Percentiles rank a stretch among this genome's conserved stretches.
Conservation (phyloP, 345 rosid genomes). For the Boechera retrofracta region DNA sequence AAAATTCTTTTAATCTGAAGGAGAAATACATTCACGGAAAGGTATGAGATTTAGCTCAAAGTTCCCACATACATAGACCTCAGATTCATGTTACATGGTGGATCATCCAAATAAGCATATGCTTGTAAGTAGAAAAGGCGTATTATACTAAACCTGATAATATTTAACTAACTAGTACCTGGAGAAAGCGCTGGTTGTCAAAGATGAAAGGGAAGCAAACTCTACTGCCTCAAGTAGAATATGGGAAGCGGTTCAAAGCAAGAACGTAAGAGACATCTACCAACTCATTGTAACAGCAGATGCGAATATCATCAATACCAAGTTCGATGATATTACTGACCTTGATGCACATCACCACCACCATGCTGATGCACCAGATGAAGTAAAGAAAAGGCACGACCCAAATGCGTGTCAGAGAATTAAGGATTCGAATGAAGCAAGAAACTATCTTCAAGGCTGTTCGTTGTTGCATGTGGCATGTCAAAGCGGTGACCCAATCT, state of each 20-base stretch:
- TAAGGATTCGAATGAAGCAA: constrained; percentile 58
- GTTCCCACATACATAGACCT: neutral
- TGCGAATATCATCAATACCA: constrained; percentile 56
- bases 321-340: constrained; percentile 56
- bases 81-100: constrained; percentile 4
- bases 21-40: constrained; percentile 82
- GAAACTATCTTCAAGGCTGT: constrained; percentile 79
- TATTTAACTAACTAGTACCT: constrained; percentile 60
- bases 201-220: constrained; percentile 46
- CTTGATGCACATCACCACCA: constrained; percentile 51
- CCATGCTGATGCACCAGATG: constrained; percentile 41
- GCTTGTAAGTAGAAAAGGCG: neutral
- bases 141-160: constrained; percentile 18
- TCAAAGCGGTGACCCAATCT: constrained; percentile 56
- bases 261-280: constrained; percentile 71
- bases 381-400: constrained; percentile 48
- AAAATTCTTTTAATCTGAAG: constrained; percentile 56
- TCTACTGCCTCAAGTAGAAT: constrained; percentile 45
- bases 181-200: constrained; percentile 62
- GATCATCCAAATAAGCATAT: neutral
- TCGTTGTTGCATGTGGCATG: constrained; percentile 86
- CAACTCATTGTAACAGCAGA: constrained; percentile 63
- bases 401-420: constrained; percentile 68
- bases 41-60: constrained; percentile 49
- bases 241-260: constrained; percentile 78